Evolutionary conservation across 768 basidiomycete species (phyloP), one percentile per base, ranked within the genome.

Genomic region (Coprinopsis cinerea): DNA sequence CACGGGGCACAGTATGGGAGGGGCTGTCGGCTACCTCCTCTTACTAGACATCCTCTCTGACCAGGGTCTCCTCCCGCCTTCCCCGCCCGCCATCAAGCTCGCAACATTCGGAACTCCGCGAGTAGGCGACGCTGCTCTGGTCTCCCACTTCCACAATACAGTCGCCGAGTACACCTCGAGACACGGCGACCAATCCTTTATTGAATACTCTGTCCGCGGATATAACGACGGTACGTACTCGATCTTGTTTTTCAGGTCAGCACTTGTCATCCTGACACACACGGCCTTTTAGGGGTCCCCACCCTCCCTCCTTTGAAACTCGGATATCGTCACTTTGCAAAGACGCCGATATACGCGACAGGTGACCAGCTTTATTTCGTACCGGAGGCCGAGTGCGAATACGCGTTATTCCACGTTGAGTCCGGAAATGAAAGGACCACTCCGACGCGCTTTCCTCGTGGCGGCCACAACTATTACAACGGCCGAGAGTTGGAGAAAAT

Each of bases 401-500:
- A 74, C 55, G 64, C 75, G 4, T 52, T 71, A 11, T 82, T 82
- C 62, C 61, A 61, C 30, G 61, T 67, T 46, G 57, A 57, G 4
- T n/a, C n/a, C n/a, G 50, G 53, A 35, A 48, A 55, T 23, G 51
- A 57, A 15, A 56, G 58, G 9, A 39, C 51, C 2, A 44, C 41
- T 1, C 46, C 52, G n/a, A 55, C 55, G 18, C 48, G 68, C 14
- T 71, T 74, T 54, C 78, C 79, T 18, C 67, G 69, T 25, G 81
- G 80, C 11, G 81, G 82, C 2, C 80, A 84, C 59, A 81, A 81
- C 54, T 84, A 83, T 59, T 82, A 82, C 61, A 78, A 74, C 50
- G 69, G 70, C 14, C 67, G 78, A 27, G 76, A 82, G 56, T 64
- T 78, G 59, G 79, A 83, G 56, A 66, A 65, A 45, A 59, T 75